Evolutionary conservation across 1,284 basidiomycete genomes (phyloP).

Genomic region (Ganoderma boninense): DNA sequence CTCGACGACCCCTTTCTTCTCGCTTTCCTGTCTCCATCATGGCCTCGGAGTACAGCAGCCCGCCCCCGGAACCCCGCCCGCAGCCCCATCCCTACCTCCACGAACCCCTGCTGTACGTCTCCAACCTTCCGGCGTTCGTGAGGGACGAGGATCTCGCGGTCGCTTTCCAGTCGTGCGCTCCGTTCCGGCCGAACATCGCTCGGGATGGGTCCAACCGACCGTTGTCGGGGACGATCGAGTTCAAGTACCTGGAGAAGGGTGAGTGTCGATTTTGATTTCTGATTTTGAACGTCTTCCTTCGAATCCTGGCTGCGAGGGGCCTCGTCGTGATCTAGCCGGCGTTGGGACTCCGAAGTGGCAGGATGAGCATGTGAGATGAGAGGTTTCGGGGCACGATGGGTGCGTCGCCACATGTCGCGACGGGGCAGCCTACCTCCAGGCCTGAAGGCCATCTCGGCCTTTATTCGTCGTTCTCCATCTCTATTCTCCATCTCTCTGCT

Average conservation of each 20-base stretch:
- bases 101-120: conserved; percentile 81
- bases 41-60: conserved; percentile 40
- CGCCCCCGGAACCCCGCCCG: conserved; percentile 36
- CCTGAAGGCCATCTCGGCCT: neutral
- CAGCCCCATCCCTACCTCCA: conserved; percentile 78
- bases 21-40: conserved; percentile 26
- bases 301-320: neutral
- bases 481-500: neutral
- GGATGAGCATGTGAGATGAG: neutral
- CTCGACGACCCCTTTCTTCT: conserved; percentile 13
- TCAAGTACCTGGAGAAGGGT: conserved; percentile 83
- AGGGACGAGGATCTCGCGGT: conserved; percentile 77
- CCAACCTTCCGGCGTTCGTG: conserved; percentile 73
- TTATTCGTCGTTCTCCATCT: neutral
- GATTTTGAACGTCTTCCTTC: neutral
- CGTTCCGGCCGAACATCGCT: conserved; percentile 78
- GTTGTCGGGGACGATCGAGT: conserved; percentile 77
- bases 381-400: no score
- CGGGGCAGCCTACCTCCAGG: neutral
- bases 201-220: conserved; percentile 63
- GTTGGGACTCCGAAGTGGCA: neutral
- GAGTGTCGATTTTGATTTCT: conserved; percentile 35
- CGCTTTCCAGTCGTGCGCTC: conserved; percentile 75
- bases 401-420: neutral
- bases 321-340: neutral